Percentiles rank a stretch among this genome's conserved stretches.
Conservation (phyloP, 768 basidiomycete genomes). For the Panaeolus cyanescens region DNA sequence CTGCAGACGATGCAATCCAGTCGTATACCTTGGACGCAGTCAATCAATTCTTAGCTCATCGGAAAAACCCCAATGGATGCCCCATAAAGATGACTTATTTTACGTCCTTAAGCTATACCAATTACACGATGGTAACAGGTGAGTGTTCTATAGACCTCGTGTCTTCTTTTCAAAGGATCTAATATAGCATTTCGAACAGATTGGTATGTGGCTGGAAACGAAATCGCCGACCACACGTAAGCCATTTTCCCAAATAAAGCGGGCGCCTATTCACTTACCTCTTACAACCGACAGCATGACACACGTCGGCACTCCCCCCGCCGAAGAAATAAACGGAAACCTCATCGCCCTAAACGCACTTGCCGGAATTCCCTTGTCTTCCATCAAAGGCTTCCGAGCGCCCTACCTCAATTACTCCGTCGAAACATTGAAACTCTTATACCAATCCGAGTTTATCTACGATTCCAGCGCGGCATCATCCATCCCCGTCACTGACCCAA, state of each 20-base stretch:
- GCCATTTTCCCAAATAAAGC: conserved; percentile 26
- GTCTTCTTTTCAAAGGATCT: neutral
- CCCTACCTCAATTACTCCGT: conserved; percentile 70
- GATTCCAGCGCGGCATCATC: conserved; percentile 66
- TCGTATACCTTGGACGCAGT: conserved; percentile 74
- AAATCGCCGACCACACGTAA: conserved; percentile 79
- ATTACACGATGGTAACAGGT: conserved; percentile 72
- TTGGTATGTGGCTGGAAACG: conserved; percentile 82
- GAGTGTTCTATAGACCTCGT: conserved; percentile 14
- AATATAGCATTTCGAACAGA: conserved; percentile 35
- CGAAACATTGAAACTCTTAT: conserved; percentile 62
- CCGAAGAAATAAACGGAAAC: conserved; percentile 76
- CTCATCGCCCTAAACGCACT: conserved; percentile 78
- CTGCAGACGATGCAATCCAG: conserved; percentile 77
- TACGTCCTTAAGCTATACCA: conserved; percentile 71
- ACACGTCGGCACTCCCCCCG: conserved; percentile 64
- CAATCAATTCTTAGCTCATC: conserved; percentile 74
- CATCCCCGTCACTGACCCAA: conserved; percentile 62
- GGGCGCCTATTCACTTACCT: conserved; percentile 3
- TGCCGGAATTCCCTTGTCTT: conserved; percentile 68
- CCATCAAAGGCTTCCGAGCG: conserved; percentile 75
- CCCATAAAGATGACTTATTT: conserved; percentile 75
- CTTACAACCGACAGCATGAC: conserved; percentile 57
- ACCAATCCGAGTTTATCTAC: conserved; percentile 63
- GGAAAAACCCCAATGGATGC: conserved; percentile 79